Conservation (phyloP, 768 basidiomycete genomes). For the Paxillus rubicundulus region DNA sequence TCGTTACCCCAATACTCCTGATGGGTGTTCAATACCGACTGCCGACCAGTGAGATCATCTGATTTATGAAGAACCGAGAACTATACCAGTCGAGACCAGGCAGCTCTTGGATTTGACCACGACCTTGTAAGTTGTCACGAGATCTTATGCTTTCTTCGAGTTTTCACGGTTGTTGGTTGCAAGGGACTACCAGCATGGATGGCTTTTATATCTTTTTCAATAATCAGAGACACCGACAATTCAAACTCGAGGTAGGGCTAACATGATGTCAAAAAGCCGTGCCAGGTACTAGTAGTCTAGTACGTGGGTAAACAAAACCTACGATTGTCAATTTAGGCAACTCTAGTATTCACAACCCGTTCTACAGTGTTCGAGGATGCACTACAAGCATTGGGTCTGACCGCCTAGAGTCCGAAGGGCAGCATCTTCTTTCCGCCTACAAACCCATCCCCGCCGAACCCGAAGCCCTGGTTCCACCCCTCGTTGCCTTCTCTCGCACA, state of each 20-base stretch:
- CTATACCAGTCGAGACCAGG: slow-evolving; percentile 42
- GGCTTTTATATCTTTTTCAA: neutral
- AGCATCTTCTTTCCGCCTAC: slow-evolving; percentile 29
- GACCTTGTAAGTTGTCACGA: slow-evolving; percentile 35
- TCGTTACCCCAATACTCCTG: slow-evolving; percentile 50
- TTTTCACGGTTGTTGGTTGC: neutral
- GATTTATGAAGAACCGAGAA: too few species aligned
- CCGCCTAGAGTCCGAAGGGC: slow-evolving; percentile 25
- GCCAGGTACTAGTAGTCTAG: too few species aligned
- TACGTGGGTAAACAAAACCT: too few species aligned
- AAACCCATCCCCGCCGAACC: slow-evolving; percentile 31
- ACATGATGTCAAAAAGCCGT: neutral
- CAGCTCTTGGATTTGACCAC: slow-evolving; percentile 46
- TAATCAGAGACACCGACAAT: slow-evolving; percentile 4
- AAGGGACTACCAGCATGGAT: neutral
- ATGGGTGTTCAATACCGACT: slow-evolving; percentile 38
- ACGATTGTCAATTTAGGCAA: neutral
- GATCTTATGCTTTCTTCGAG: slow-evolving; percentile 13
- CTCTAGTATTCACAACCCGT: neutral
- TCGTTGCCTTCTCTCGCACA: slow-evolving; percentile 14
- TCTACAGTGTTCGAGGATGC: neutral
- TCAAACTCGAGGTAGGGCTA: neutral
- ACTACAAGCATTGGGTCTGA: neutral
- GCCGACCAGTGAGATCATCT: neutral
- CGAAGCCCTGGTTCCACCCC: slow-evolving; percentile 32